Conservation (phyloP, 306 rosid genomes). For the Pterocarpus santalinus region DNA sequence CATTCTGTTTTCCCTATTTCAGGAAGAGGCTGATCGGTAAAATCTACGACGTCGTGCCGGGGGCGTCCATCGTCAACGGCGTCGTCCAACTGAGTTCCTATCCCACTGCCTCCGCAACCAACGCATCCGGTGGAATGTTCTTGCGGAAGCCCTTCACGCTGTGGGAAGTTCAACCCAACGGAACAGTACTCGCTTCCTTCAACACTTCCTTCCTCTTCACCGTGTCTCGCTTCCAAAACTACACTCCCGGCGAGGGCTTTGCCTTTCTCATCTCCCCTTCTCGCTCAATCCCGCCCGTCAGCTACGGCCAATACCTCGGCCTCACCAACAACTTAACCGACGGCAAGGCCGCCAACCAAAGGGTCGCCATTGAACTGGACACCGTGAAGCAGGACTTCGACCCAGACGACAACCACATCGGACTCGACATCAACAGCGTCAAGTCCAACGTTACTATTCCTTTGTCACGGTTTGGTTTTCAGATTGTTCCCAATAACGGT, state of each 20-base stretch:
- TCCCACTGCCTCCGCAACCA: rapidly evolving
- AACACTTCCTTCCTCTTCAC: conserved; percentile 70
- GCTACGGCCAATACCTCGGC: conserved; percentile 68
- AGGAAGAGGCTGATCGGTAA: too few species aligned
- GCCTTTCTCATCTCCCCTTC: conserved; percentile 67
- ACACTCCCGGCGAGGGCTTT: conserved; percentile 67
- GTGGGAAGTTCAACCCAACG: conserved; percentile 45
- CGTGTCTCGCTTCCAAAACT: conserved; percentile 49
- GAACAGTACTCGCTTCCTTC: conserved; percentile 57
- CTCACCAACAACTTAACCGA: conserved; percentile 73
- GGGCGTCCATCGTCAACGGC: too few species aligned
- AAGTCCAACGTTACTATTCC: conserved; percentile 50
- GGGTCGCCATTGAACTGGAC: conserved; percentile 77
- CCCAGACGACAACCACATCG: conserved; percentile 69
- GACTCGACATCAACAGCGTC: conserved; percentile 68
- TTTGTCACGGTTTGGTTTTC: conserved; percentile 42
- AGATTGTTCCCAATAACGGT: conserved; percentile 54
- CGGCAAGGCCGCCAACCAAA: conserved; percentile 54
- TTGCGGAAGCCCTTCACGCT: conserved; percentile 52
- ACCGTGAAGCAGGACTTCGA: conserved; percentile 70
- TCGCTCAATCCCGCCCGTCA: conserved; percentile 43
- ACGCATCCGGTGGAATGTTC: conserved; percentile 62
- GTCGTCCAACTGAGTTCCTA: too few species aligned
- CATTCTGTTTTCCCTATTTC: too few species aligned
- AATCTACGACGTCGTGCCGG: too few species aligned